Conservation (phyloP, 1,284 basidiomycete genomes). For the Ganoderma sinense region DNA sequence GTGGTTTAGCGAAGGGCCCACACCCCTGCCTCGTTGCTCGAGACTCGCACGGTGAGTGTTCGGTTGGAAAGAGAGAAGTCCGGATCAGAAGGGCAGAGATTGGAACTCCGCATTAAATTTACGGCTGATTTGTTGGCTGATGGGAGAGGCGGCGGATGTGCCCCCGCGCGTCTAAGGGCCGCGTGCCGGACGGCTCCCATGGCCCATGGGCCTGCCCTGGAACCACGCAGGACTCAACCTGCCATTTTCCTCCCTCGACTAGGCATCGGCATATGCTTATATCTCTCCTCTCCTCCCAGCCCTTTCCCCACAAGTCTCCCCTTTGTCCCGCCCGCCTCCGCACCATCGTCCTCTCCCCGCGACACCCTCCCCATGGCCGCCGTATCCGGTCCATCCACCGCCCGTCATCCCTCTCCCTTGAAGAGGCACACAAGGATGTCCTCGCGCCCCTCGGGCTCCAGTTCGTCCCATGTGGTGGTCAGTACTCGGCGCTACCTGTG, state of each 20-base stretch:
- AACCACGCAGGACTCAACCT: conserved; percentile 6
- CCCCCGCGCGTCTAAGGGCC: neutral
- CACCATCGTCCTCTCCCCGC: conserved; percentile 20
- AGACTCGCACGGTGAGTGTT: conserved; percentile 26
- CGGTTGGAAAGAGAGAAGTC: conserved; percentile 10
- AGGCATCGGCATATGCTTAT: conserved; percentile 24
- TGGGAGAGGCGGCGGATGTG: conserved; percentile 11
- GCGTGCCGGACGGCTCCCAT: conserved; percentile 11
- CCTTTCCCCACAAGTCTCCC: conserved; percentile 23
- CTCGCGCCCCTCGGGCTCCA: conserved; percentile 27
- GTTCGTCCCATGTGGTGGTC: conserved; percentile 26
- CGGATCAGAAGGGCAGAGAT: conserved; percentile 29
- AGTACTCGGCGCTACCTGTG: conserved; percentile 18
- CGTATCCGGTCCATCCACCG: conserved; percentile 36
- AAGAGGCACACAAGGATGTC: conserved; percentile 36
- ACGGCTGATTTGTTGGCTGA: neutral
- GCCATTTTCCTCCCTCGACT: conserved; percentile 12
- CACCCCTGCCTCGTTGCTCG: conserved; percentile 22
- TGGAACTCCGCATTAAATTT: conserved; percentile 15
- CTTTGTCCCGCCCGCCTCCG: conserved; percentile 24
- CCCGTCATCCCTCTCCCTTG: conserved; percentile 43
- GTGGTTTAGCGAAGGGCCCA: conserved; percentile 16
- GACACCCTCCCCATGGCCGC: conserved; percentile 39
- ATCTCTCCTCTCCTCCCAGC: conserved; percentile 24
- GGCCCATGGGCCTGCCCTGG: neutral